Conservation (phyloP, 192 early-diverging fungal genomes). For the Gonapodya prolifera region DNA sequence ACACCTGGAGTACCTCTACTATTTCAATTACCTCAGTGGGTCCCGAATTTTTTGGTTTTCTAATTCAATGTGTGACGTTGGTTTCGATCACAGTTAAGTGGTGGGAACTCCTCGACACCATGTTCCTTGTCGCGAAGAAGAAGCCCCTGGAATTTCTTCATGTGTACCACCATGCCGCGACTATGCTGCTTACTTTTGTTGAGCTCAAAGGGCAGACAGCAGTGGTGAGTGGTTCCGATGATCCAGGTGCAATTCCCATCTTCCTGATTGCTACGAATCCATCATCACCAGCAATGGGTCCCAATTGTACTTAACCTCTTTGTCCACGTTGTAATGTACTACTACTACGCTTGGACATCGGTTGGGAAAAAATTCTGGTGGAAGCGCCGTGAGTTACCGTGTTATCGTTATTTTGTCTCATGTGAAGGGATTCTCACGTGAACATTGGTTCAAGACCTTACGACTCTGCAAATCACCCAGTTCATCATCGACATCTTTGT, state of each 20-base stretch:
- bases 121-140: slow-evolving; percentile 75
- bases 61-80: neutral
- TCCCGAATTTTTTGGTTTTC: neutral
- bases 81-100: slow-evolving; percentile 58
- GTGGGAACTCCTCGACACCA: slow-evolving; percentile 77
- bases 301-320: slow-evolving; percentile 70
- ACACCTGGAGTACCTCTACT: slow-evolving; percentile 69
- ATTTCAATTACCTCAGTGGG: slow-evolving; percentile 16
- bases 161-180: slow-evolving; percentile 85
- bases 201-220: slow-evolving; percentile 62
- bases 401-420: neutral
- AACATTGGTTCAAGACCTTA: slow-evolving; percentile 88
- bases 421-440: slow-evolving; percentile 22
- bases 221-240: slow-evolving; percentile 45
- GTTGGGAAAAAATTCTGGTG: neutral
- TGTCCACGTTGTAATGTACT: slow-evolving; percentile 78
- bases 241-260: slow-evolving; percentile 1
- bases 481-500: slow-evolving; percentile 77
- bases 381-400: neutral
- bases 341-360: slow-evolving; percentile 4
- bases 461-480: slow-evolving; percentile 79
- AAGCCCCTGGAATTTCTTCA: slow-evolving; percentile 84
- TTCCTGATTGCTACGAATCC: neutral
- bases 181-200: slow-evolving; percentile 72
- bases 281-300: slow-evolving; percentile 38